Evolutionary conservation across 768 basidiomycete species (phyloP), one percentile per base, ranked within the genome.

Genomic region (Amanita muscaria): DNA sequence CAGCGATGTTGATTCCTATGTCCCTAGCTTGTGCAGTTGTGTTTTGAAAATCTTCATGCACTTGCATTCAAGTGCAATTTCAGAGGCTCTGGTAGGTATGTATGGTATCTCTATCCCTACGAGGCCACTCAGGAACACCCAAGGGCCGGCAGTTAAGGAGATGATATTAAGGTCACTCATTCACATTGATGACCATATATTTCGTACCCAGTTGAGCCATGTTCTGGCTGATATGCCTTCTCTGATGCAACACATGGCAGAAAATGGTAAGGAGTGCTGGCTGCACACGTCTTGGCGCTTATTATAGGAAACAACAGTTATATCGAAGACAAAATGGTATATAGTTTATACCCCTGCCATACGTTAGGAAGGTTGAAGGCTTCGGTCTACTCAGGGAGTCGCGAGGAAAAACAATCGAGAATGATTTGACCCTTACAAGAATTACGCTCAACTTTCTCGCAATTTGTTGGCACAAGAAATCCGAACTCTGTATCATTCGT

Each of bases 41-140:
- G 51, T 69, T 11, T 46, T 64, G 4, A 44, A 52, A 14, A 36
- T 69, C 11, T 63, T 69, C 54, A 50, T 57, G 56, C 41, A 41
- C 46, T 29, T 60, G 40, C 41, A 44, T 18, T 47, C 56, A 18
- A 53, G 49, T 5, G 38, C 44, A 6, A 16, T 18, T 31, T 27
- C 19, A 16, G 54, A 54, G 21, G 59, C 59, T 18, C 24, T 57
- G 2, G 16, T 48, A 16, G 43, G 64, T 64, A 46, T 22, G 57
- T 44, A n/a, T 22, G 21, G 5, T 4, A 5, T 40, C 9, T 39
- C 24, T 22, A 4, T 12, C 4, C 12, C 3, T 22, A 12, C 8
- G 12, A 12, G 15, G 18, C 10, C 30, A 10, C 24, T 23, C 25
- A 8, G 12, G 16, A 18, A 23, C 31, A 29, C 15, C 30, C 12